Evolutionary conservation across 2,329 filamentous ascomycete genomes (phyloP), one percentile per base, ranked within the genome.

Genomic region (Aspergillus fijiensis): DNA sequence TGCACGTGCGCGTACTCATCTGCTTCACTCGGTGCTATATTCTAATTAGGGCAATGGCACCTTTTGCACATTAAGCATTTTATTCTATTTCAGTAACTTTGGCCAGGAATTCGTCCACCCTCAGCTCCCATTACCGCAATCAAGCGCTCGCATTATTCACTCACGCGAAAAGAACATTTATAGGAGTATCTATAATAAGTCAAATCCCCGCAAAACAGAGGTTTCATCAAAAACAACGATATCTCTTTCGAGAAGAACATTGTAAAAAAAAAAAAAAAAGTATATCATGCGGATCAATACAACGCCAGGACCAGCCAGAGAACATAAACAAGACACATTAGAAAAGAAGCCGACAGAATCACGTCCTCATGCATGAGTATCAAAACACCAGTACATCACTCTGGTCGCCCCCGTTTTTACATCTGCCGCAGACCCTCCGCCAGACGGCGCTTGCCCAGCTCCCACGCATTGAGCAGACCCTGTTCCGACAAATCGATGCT

Each of bases 401-500:
- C 23, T 31, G 25, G 21, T 45, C 19, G 39, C 35, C 48, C 27
- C 27, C 57, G 9, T 29, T 67, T 9, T 63, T 71, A 75, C 71
- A 74, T 75, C 63, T 73, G 91, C 74, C 94, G 87, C 83, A 97
- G 83, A 84, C 92, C 89, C 79, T 97, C 93, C 49, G 91, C 90
- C 73, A 96, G 79, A 79, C 96, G 94, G 70, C 89, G 89, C 83
- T 95, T 96, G 75, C 93, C 94, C 76, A 97, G 89, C 76, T 96
- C 91, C 78, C 93, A 95, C 67, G 94, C 83, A 80, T 96, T 97
- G 78, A 96, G 88, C 76, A 98, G 87, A 54, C 94, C 94, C 79
- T 97, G 92, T 79, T 98, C 94, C 71, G 92, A 96, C 58, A 98
- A 87, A 76, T 98, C 94, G 77, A 98, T 94, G 74, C 90, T 91